Evolutionary conservation across 1,284 basidiomycete species (phyloP), one percentile per base, ranked within the genome.

Genomic region (Schizophyllum commune): DNA sequence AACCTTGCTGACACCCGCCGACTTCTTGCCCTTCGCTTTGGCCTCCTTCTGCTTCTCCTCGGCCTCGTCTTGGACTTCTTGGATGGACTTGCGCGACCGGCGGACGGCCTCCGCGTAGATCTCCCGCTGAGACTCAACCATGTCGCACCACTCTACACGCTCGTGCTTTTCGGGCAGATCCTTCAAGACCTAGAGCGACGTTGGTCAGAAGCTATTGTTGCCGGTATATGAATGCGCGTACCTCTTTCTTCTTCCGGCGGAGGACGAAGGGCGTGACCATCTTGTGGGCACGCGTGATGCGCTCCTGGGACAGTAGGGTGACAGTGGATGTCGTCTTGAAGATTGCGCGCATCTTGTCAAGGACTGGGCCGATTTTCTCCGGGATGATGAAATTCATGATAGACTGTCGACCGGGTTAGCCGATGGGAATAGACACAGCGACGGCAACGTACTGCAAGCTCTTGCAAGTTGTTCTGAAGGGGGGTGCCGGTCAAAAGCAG

Each of bases 181-280:
- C 69, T 89, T 89, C 39, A 99, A 80, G 1, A 99, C 96, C 85
- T 96, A 72, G 7, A n/a, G 52, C 47, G 5, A 63, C 21, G 15
- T 62, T 22, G 52, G 60, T 53, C 34, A 47, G 60, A 33, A 52
- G 58, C 56, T 32, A 32, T 57, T 27, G 52, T 56, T 19, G 47
- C 47, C 27, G 58, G 52, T 56, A 55, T 58, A 54, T 55, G 4
- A 63, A 60, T 9, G 59, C 34, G 27, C 3, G 39, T 65, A 86
- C 91, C 76, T 94, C 91, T 65, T 95, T 92, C 75, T 99, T 99
- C 65, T 96, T 85, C 57, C 97, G 84, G 21, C 97, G 90, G 20
- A 99, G 82, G 32, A 99, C 96, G 72, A 99, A 99, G 0, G 97
- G 97, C 17, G 93, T 96, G 89, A 99, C 95, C 95, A 99, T 98